Evolutionary conservation across 306 rosid genomes (phyloP), one percentile per base, ranked within the genome.

Genomic region (Sophora flavescens): DNA sequence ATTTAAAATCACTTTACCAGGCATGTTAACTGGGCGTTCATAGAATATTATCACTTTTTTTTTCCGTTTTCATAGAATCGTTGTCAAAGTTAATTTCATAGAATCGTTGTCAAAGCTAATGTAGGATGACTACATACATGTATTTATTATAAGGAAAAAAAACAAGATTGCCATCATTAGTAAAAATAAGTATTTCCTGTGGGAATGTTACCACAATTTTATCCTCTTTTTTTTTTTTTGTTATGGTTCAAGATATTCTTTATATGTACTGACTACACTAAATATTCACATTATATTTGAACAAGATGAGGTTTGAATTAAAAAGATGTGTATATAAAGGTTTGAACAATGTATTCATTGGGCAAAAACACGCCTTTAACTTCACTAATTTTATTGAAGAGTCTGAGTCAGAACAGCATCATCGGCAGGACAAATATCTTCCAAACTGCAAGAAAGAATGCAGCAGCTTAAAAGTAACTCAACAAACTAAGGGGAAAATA

Each of bases 381-480:
- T 36, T 28, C 57, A 50, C 64, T 38, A 0, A 48, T n/a, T 12
- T 77, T 33, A 45, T 14, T 13, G 32, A 47, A 14, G 33, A 8
- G 30, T 47, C 26, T 36, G 30, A 38, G 61, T 45, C 41, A 35
- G 64, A 41, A 77, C 54, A 57, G 62, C 81, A 74, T 78, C 84
- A 91, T 56, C 58, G 68, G 86, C 86, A 1, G 93, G 97, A 64
- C 83, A 86, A 63, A 93, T 83, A 70, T 88, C 98, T 81, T 93
- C 97, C 88, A 91, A 72, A 79, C 98, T 91, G 95, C 85, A 79
- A 68, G 18, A 78, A 72, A 73, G 44, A 79, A 66, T 13, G 18
- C 16, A 28, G 26, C 33, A 50, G 41, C 36, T 81, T 62, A 69
- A 45, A 35, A 4, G 10, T 36, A 36, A 75, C 16, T 14, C 68